Evolutionary conservation across 805 yeast genomes (phyloP), one percentile per base, ranked within the genome.

Genomic region (Starmerella cellae): DNA sequence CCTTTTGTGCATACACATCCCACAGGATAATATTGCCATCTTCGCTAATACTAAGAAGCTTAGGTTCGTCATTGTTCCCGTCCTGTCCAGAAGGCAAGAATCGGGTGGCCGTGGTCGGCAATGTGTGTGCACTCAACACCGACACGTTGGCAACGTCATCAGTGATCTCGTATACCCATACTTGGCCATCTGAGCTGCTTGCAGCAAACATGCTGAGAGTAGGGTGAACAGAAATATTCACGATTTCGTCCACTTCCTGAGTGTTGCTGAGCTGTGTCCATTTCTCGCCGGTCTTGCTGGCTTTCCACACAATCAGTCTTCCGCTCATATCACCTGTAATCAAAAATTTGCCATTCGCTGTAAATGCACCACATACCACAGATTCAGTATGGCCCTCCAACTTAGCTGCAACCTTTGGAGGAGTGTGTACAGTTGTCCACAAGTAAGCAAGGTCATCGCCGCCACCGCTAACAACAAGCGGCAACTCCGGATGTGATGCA

Each of bases 311-410:
- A 52, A 82, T 69, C 24, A 88, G 68, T 54, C 75, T 75, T 41
- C 98, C 97, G 42, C 77, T 77, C 99, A 91, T 91, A 62, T 93
- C 99, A 31, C 88, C 97, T 5, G 95, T 80, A 11, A 91, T 70
- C 34, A 82, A 66, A 55, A 67, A 85, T 35, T 74, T 69, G 21
- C 97, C 99, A 55, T 83, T 91, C 29, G 67, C 62, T 1, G 94
- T 77, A 62, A 91, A 91, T 0, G 77, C 84, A 39, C 91, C 87
- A 6, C 83, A 68, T 39, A 84, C 73, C 3, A 91, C 91, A 26
- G 94, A 80, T 60, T 91, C 99, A 32, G 78, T 78, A 62, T 83
- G 94, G 18, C 88, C 94, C 40, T 66, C 66, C 45, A 91, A 65
- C 54, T 81, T 77, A 31, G 81, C 77, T 2, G 84, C 87, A 44